These are phyloP conservation scores for Sanghuangporus weigelae DNA, from an alignment of 1,284 basidiomycete genomes.

Conservation along the genomic window DNA sequence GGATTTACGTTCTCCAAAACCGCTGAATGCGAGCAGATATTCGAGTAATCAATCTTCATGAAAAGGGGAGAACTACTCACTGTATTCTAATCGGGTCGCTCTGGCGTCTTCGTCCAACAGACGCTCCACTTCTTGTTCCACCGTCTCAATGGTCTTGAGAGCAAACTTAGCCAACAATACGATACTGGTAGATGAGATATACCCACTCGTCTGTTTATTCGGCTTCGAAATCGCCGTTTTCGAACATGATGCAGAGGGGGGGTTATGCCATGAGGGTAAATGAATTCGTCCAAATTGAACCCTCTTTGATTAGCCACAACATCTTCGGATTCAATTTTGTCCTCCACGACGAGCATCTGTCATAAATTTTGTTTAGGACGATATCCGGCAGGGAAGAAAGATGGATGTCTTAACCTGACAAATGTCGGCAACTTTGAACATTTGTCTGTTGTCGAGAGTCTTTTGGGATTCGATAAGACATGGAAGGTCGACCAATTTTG, in stretches of 20 bases:
- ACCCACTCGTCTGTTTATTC: slow-evolving; percentile 76
- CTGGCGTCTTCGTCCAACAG: slow-evolving; percentile 83
- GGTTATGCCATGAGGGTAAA: slow-evolving; percentile 96
- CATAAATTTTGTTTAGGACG: slow-evolving; percentile 11
- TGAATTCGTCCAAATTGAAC: slow-evolving; percentile 93
- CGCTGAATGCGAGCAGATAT: slow-evolving; percentile 36
- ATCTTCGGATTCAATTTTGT: slow-evolving; percentile 71
- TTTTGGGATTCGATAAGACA: slow-evolving; percentile 96
- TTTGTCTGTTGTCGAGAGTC: slow-evolving; percentile 91
- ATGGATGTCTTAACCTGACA: slow-evolving; percentile 64
- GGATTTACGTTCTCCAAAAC: slow-evolving; percentile 82
- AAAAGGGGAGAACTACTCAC: slow-evolving; percentile 32
- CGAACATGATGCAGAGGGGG: slow-evolving; percentile 90
- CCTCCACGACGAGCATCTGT: slow-evolving; percentile 84
- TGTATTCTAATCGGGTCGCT: slow-evolving; percentile 76
- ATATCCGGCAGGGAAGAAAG: slow-evolving; percentile 15
- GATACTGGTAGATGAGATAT: neutral
- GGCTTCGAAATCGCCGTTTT: slow-evolving; percentile 90
- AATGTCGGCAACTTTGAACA: slow-evolving; percentile 99
- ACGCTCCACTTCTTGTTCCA: slow-evolving; percentile 94
- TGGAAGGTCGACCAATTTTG: slow-evolving; percentile 96
- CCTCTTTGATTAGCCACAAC: slow-evolving; percentile 49
- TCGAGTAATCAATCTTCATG: neutral
- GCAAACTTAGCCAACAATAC: slow-evolving; percentile 11
- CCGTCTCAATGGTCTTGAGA: slow-evolving; percentile 85